A percentile compares a stretch with the other conserved stretches of the same genome.
Evolutionary conservation across 139 green algal species (phyloP).

Genomic region (Chlorella sp.): DNA sequence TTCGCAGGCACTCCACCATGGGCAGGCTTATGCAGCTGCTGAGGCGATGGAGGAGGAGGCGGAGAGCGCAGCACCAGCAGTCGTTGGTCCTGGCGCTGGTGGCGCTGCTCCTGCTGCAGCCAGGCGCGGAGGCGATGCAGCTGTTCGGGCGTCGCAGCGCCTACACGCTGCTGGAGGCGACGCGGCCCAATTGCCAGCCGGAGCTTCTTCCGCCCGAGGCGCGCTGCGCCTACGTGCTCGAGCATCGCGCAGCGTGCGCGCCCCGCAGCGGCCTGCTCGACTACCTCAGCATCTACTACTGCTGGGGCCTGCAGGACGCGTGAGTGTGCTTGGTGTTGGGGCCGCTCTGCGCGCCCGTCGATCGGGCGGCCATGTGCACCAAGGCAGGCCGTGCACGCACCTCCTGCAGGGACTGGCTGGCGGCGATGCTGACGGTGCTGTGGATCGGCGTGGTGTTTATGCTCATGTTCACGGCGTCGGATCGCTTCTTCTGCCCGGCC

Average conservation of each 20-base stretch:
- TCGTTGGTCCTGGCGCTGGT: too few species aligned
- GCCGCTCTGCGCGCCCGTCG: background rate
- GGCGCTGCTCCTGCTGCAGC: too few species aligned
- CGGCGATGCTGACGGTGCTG: constrained; percentile 18
- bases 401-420: background rate
- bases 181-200: too few species aligned
- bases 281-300: constrained; percentile 12
- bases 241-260: background rate
- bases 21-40: too few species aligned
- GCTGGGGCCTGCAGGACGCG: constrained; percentile 1
- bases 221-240: constrained; percentile 1
- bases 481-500: constrained; percentile 56
- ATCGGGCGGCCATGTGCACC: background rate
- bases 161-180: background rate
- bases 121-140: background rate
- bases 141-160: background rate
- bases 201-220: too few species aligned
- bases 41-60: too few species aligned
- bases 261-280: constrained; percentile 4
- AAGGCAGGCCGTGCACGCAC: too few species aligned
- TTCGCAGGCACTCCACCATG: too few species aligned
- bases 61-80: too few species aligned
- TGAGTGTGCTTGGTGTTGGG: too few species aligned
- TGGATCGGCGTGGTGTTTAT: constrained; percentile 35
- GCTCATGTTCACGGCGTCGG: constrained; percentile 36